phyloP scores from a whole-genome alignment of 805 yeast genomes.

The Kuraishia hungarica region DNA sequence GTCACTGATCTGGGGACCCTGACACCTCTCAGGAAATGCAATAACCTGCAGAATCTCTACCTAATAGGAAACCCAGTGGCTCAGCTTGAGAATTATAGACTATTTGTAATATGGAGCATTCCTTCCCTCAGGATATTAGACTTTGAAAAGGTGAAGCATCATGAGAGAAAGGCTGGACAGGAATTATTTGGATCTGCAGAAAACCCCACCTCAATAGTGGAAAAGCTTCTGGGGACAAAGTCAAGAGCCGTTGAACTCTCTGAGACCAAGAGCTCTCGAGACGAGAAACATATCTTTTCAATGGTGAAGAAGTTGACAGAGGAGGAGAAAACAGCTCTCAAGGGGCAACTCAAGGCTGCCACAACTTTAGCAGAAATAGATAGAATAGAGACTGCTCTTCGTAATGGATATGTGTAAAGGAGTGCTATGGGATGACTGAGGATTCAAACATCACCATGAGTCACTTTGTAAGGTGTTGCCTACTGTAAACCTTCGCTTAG shows the following conservation, averaged over 20 bases:
- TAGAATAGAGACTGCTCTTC: constrained; percentile 49
- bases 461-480: too few species aligned
- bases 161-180: constrained; percentile 40
- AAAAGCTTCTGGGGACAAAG: constrained; percentile 10
- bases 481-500: too few species aligned
- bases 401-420: constrained; percentile 19
- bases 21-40: constrained; percentile 27
- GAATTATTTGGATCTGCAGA: constrained; percentile 30
- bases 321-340: constrained; percentile 42
- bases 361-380: constrained; percentile 69
- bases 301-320: constrained; percentile 38
- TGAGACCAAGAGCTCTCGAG: constrained; percentile 6
- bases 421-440: background rate
- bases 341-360: constrained; percentile 51
- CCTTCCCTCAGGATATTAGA: constrained; percentile 65
- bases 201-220: constrained; percentile 23
- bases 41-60: constrained; percentile 36
- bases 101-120: constrained; percentile 47
- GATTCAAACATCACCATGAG: too few species aligned
- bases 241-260: constrained; percentile 5
- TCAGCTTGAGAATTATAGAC: constrained; percentile 43
- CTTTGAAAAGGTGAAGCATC: constrained; percentile 48
- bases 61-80: constrained; percentile 54
- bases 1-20: constrained; percentile 37
- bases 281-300: constrained; percentile 7